Evolutionary conservation across 2,329 filamentous ascomycete genomes (phyloP).

Genomic region (Venturia pyrina): DNA sequence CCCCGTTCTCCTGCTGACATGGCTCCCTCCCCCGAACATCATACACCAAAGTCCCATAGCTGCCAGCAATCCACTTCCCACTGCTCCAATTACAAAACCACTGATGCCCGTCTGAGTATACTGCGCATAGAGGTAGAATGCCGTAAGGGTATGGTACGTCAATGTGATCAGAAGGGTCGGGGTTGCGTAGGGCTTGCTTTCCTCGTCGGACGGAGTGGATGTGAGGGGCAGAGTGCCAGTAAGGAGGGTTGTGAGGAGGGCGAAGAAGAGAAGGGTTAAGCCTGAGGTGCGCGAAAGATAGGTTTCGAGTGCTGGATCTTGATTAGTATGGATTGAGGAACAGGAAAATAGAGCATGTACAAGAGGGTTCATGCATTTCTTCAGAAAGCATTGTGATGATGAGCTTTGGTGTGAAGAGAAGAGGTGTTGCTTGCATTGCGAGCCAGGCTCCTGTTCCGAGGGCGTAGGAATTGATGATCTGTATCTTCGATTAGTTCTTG

Average conservation of each 20-base stretch:
- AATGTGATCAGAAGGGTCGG: conserved; percentile 58
- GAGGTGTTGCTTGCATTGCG: conserved; percentile 36
- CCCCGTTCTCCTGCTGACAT: conserved; percentile 52
- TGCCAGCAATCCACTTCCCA: conserved; percentile 48
- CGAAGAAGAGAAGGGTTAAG: conserved; percentile 55
- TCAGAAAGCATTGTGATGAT: conserved; percentile 50
- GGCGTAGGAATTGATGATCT: conserved; percentile 36
- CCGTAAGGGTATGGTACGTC: conserved; percentile 50
- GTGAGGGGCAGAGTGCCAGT: conserved; percentile 60
- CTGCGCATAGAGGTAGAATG: conserved; percentile 58
- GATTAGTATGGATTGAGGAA: background rate
- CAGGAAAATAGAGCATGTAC: conserved; percentile 27
- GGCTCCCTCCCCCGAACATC: conserved; percentile 46
- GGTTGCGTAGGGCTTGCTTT: conserved; percentile 40
- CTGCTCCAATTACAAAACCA: conserved; percentile 50
- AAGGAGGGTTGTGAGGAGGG: conserved; percentile 54
- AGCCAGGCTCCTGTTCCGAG: conserved; percentile 35
- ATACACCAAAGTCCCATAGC: conserved; percentile 56
- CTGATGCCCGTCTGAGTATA: conserved; percentile 48
- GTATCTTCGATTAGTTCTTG: background rate
- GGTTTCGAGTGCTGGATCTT: conserved; percentile 47
- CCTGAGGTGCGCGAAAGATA: conserved; percentile 68
- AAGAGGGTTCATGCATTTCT: conserved; percentile 44
- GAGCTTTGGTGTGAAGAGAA: conserved; percentile 51
- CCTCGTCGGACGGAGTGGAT: conserved; percentile 25